Evolutionary conservation across 1,284 basidiomycete species (phyloP), one percentile per base, ranked within the genome.

Genomic region (Cryptococcus jaspeensis): DNA sequence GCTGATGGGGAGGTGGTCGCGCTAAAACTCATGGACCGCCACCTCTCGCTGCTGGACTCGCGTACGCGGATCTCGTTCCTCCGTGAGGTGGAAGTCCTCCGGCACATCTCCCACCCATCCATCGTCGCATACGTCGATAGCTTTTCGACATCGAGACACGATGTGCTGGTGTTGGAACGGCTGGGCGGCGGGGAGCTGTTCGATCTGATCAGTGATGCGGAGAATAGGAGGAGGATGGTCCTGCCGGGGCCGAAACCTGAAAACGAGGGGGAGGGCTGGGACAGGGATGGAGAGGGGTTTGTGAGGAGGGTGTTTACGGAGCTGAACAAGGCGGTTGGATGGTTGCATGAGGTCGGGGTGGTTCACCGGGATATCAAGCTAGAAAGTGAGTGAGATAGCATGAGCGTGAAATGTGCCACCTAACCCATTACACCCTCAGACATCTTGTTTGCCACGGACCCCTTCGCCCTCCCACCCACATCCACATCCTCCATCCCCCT

Each of bases 331-430:
- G 92, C 87, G 1, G 87, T 95, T 0, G 87, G 85, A 1, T 96
- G 91, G 90, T 87, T 96, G 84, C 92, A 96, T 71, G 82, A 84
- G 45, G 87, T 90, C 32, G 87, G 87, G 1, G 83, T 95, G 39
- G 91, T 95, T 0, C 92, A 96, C 77, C 84, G 92, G 2, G 92
- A 96, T 78, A 87, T 96, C 78, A 96, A 96, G 79, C 84, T 96
- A 18, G 92, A 96, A 77, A 96, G 90, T 92, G 68, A 70, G 89
- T 83, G 2, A 4, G 20, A 20, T 32, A n/a, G n/a, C n/a, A n/a
- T n/a, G n/a, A n/a, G n/a, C n/a, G n/a, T 46, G n/a, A n/a, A 38
- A 6, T 3, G 3, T 22, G 8, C 22, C 20, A 22, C 7, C 36
- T 41, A 16, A 42, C 18, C 8, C 18, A 38, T n/a, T 15, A 3